Evolutionary conservation across 805 yeast genomes (phyloP), one percentile per base, ranked within the genome.

Genomic region (Brettanomyces custersianus): DNA sequence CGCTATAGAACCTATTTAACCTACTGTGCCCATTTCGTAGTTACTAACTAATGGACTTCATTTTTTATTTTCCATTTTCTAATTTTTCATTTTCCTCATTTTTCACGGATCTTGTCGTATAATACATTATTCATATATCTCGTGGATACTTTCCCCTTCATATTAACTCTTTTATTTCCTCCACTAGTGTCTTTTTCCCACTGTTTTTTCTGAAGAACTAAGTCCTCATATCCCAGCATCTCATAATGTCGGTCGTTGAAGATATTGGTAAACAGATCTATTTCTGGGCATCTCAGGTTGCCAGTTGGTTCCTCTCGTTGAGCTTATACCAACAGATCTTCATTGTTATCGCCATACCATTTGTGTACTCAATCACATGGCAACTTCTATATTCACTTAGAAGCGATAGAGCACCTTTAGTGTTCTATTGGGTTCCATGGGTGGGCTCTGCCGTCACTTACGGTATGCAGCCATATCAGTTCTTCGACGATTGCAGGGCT

Each of bases 341-440:
- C 5, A 33, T 70, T 5, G 15, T 72, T 16, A 29, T 68, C 13
- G 42, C 64, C 2, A 40, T 59, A n/a, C 92, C 92, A 11, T 77
- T 82, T 52, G 45, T 79, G 20, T 80, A 78, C 60, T 73, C 75
- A 46, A 52, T 80, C 23, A 48, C 68, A 18, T 80, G 79, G 79
- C 92, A 82, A 58, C 59, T 79, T 3, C 49, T 72, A 11, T 79
- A 79, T 56, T 75, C 84, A n/a, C 57, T 81, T 34, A 70, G 90
- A 60, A 76, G 65, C 38, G 94, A 86, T 60, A 68, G 95, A 38
- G 95, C 77, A 9, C 98, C 98, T 3, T 55, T 90, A 45, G 97
- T 86, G 3, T 85, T 83, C 52, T 79, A 92, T 65, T 80, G 87
- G 81, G 67, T 92, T 41, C 98, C 98, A 21, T 87, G 96, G 95